Evolutionary conservation across 2,329 filamentous ascomycete genomes (phyloP), one percentile per base, ranked within the genome.

Genomic region (Colletotrichum spinosum): DNA sequence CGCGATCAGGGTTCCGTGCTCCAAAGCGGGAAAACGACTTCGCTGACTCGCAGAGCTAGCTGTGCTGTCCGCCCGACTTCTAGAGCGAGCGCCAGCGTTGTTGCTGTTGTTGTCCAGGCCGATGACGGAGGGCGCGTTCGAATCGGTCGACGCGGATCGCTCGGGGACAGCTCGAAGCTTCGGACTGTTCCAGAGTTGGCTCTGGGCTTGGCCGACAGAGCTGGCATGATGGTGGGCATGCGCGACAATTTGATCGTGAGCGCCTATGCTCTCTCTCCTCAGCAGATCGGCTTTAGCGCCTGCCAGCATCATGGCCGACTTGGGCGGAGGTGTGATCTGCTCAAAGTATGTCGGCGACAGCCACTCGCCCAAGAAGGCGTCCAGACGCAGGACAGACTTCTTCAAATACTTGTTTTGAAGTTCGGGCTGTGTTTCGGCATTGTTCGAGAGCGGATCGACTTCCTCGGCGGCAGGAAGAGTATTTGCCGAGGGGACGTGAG

Each of bases 291-390:
- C 92, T 77, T 97, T 98, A 37, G 96, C 95, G 45, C 88, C 88
- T 34, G 92, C 92, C 3, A 98, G 84, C 93, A 99, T 97, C 79
- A 96, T 86, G 4, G 90, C 87, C 3, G 93, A 95, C 48, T 89
- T 88, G 0, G 96, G 96, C 10, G 96, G 96, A 3, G 94, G 92
- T 0, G 92, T 95, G 69, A 97, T 97, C 56, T 92, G 86, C 68
- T 97, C 94, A 73, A 95, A 99, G 77, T 99, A 99, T 73, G 94
- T 91, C 1, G 94, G 93, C 2, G 92, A 92, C 37, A 98, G 84
- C 96, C 96, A 99, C 82, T 99, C 96, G 53, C 96, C 95, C 0
- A 99, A 84, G 74, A 97, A 97, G 0, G 94, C 91, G 78, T 99
- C 96, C 6, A 99, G 85, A 1, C 96, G 91, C 52, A 99, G 79